Evolutionary conservation across 2,329 filamentous ascomycete genomes (phyloP), one percentile per base, ranked within the genome.

Genomic region (Verticillium isaacii): DNA sequence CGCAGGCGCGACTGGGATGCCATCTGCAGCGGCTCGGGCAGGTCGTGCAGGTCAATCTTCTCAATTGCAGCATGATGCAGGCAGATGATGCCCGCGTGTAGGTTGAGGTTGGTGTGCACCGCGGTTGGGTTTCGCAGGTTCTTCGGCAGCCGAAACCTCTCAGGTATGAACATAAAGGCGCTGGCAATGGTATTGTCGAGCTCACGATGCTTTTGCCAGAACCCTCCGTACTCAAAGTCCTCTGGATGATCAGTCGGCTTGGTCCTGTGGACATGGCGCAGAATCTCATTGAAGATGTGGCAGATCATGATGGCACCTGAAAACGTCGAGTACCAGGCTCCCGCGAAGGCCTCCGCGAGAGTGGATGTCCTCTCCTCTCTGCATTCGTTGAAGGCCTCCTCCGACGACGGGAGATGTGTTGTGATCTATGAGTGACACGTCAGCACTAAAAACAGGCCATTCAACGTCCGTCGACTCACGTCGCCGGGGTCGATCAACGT

Each of bases 21-120:
- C 15, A 86, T 84, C 61, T 87, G 87, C 32, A 95, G 82, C 34
- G 82, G 80, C 1, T 82, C 78, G 0, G 88, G 82, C 60, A 96
- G 76, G 2, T 84, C 82, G 70, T 93, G 82, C 69, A 88, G 89
- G 61, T 93, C 89, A 0, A 89, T 89, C 70, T 91, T 93, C 75
- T 93, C 92, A 9, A 95, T 88, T 1, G 93, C 93, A 1, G 92
- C 91, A 73, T 96, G 92, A 70, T 97, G 93, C 5, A 97, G 80
- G 72, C 92, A 96, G 60, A 97, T 97, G 9, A 90, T 85, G 1
- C 91, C 89, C 0, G 93, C 92, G 70, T 97, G 93, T 2, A 97
- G 85, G 70, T 91, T 93, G 80, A 97, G 89, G 66, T 97, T 97
- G 58, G 89, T 82, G 71, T 96, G 93, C 0, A 96, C 83, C 7